A percentile compares a stretch with the other conserved stretches of the same genome.
Conservation (phyloP, 2,329 filamentous ascomycete species). For the Mycosphaerella sp. region DNA sequence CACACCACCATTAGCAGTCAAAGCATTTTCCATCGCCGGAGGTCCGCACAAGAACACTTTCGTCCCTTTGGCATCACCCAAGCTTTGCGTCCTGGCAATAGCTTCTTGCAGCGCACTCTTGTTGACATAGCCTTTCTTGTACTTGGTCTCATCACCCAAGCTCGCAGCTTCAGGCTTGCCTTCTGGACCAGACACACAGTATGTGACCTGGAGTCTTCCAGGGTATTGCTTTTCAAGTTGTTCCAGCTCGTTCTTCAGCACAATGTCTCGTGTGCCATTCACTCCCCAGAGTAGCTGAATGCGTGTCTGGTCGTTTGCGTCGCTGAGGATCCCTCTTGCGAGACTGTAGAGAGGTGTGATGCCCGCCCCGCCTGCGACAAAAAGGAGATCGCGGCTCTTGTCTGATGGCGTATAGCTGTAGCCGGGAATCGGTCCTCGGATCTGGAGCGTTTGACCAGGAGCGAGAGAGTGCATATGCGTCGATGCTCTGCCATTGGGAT, state of each 20-base stretch:
- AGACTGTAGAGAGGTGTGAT: constrained; percentile 58
- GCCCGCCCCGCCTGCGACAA: constrained; percentile 65
- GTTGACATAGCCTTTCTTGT: constrained; percentile 53
- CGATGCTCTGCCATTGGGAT: constrained; percentile 59
- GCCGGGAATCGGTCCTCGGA: constrained; percentile 48
- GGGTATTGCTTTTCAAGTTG: constrained; percentile 46
- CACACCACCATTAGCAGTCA: constrained; percentile 50
- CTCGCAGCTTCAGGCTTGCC: constrained; percentile 17
- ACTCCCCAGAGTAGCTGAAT: constrained; percentile 61
- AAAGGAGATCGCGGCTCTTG: constrained; percentile 41
- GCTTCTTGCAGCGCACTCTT: constrained; percentile 50
- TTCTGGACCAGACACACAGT: constrained; percentile 49
- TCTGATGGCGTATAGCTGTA: constrained; percentile 26
- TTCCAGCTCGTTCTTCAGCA: constrained; percentile 52
- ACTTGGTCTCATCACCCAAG: constrained; percentile 34
- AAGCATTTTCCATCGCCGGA: constrained; percentile 56
- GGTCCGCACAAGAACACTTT: constrained; percentile 67
- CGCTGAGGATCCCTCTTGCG: constrained; percentile 36
- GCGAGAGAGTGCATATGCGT: constrained; percentile 59
- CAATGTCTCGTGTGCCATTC: constrained; percentile 57
- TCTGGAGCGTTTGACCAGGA: constrained; percentile 56
- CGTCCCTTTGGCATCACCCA: constrained; percentile 35
- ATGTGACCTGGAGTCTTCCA: constrained; percentile 51
- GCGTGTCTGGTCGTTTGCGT: constrained; percentile 53
- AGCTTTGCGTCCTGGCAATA: constrained; percentile 33